phyloP scores from a whole-genome alignment of 202 grass and related monocot species.

The Dendrocalamus latiflorus region DNA sequence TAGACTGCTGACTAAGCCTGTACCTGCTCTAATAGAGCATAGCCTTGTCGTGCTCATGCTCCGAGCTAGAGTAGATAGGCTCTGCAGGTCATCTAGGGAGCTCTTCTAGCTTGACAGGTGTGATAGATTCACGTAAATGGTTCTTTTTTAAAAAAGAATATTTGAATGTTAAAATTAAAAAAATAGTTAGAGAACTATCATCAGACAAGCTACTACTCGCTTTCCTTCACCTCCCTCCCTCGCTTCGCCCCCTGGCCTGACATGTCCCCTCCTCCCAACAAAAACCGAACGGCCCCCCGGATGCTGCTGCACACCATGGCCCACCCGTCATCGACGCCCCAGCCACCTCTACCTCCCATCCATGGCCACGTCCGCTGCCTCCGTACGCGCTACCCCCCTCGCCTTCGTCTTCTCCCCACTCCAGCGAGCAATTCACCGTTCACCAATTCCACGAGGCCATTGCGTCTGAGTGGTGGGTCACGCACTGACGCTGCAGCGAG shows the following conservation, averaged over 20 bases:
- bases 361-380: not conserved
- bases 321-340: not conserved
- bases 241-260: not conserved
- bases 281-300: not conserved
- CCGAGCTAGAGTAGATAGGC: too few relatives aligned
- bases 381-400: not conserved
- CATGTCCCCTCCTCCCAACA: not conserved
- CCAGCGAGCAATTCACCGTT: not conserved
- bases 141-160: too few relatives aligned
- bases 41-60: too few relatives aligned
- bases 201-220: too few relatives aligned
- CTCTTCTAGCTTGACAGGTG: too few relatives aligned
- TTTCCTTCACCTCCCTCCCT: not conserved
- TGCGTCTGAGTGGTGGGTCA: not conserved
- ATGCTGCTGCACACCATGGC: not conserved
- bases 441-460: not conserved
- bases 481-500: not conserved
- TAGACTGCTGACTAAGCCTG: too few relatives aligned
- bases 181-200: too few relatives aligned
- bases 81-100: too few relatives aligned
- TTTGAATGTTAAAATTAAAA: too few relatives aligned
- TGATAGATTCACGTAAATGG: too few relatives aligned
- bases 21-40: too few relatives aligned
- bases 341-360: not conserved
- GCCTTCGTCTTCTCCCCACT: not conserved